Evolutionary conservation across 306 rosid species (phyloP).

Genomic region (Casuarina cunninghamiana): DNA sequence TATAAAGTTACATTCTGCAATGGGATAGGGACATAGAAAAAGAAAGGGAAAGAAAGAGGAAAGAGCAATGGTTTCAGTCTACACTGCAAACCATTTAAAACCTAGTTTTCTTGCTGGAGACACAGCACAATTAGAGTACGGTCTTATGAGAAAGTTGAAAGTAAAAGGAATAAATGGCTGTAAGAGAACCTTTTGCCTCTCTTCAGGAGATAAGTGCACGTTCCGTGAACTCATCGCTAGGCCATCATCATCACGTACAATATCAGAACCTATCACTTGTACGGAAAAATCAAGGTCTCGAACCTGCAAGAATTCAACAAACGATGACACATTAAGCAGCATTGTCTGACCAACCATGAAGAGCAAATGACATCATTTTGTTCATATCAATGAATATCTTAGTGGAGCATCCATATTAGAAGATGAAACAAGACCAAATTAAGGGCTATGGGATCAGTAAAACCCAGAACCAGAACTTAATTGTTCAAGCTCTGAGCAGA

Average conservation of each 20-base stretch:
- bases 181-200: constrained; percentile 63
- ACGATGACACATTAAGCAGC: constrained; percentile 13
- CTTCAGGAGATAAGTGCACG: constrained; percentile 72
- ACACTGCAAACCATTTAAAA: not conserved
- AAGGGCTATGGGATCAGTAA: constrained; percentile 1
- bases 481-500: not conserved
- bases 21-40: too few species aligned
- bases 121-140: not conserved
- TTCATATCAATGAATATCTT: constrained; percentile 1
- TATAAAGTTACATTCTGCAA: not conserved
- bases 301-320: constrained; percentile 55
- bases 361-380: not conserved
- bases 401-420: not conserved
- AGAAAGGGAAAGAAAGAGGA: not conserved
- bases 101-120: not conserved
- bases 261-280: constrained; percentile 66
- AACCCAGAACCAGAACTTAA: constrained; percentile 2
- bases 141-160: not conserved
- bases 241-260: constrained; percentile 73
- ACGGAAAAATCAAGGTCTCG: constrained; percentile 84
- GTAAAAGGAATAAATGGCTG: not conserved
- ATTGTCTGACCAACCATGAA: not conserved
- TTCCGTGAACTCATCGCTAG: constrained; percentile 96
- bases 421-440: constrained; percentile 3
- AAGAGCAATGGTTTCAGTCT: too few species aligned